Percentiles rank a stretch among this genome's conserved stretches.
phyloP scores from a whole-genome alignment of 768 basidiomycete genomes.

The Daedaleopsis nitida region DNA sequence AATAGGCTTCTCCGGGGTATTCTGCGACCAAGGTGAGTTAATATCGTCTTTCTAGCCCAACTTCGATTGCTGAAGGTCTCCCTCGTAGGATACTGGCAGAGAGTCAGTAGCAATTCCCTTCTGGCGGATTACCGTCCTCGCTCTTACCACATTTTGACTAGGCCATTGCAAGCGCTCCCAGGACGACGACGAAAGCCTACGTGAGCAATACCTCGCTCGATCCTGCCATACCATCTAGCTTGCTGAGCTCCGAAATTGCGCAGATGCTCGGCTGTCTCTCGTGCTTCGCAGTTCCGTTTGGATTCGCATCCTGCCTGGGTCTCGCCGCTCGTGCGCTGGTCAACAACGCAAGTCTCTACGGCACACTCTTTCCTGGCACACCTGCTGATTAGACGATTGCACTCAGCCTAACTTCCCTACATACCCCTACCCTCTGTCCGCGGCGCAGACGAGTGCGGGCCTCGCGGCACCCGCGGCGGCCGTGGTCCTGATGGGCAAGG shows the following conservation, averaged over 20 bases:
- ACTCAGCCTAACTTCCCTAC: constrained; percentile 54
- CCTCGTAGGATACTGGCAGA: constrained; percentile 53
- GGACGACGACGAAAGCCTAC: constrained; percentile 53
- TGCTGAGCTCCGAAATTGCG: too few species aligned
- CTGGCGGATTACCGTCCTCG: not conserved
- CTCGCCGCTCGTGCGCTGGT: constrained; percentile 36
- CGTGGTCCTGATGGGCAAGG: constrained; percentile 36
- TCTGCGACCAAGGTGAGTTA: constrained; percentile 49
- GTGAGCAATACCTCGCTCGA: too few species aligned
- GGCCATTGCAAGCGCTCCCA: constrained; percentile 54
- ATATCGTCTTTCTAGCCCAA: not conserved
- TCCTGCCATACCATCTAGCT: too few species aligned
- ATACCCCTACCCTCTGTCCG: constrained; percentile 35
- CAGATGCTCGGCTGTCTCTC: constrained; percentile 60
- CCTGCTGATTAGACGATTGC: too few species aligned
- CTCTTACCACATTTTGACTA: constrained; percentile 24
- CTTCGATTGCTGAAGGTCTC: too few species aligned
- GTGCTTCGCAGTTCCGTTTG: constrained; percentile 50
- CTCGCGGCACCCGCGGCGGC: constrained; percentile 40
- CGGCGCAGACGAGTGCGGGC: constrained; percentile 42
- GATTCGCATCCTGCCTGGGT: constrained; percentile 43
- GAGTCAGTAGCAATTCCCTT: constrained; percentile 39
- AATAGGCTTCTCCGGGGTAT: constrained; percentile 49
- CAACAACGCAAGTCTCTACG: constrained; percentile 27
- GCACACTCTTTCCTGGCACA: too few species aligned